phyloP scores from a whole-genome alignment of 2,329 filamentous ascomycete species.

The Drechslerella stenobrocha region DNA sequence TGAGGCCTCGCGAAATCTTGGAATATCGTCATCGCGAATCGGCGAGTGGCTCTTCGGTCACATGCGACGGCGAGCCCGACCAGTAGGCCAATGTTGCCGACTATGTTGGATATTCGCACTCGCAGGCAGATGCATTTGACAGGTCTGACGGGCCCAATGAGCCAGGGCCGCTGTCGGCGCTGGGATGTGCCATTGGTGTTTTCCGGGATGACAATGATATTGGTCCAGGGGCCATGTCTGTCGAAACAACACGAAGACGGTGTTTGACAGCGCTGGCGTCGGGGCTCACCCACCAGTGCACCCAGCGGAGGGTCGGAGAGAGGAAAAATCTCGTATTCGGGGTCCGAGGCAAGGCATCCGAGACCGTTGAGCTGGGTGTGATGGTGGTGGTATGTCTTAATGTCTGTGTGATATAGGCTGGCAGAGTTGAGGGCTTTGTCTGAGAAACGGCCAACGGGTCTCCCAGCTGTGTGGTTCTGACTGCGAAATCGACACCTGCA shows the following conservation, averaged over 20 bases:
- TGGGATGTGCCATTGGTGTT: no score
- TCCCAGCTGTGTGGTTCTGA: neutral
- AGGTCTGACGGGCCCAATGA: slow-evolving; percentile 45
- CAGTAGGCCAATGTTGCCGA: slow-evolving; percentile 23
- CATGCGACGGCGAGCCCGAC: slow-evolving; percentile 6
- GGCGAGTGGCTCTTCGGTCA: slow-evolving; percentile 23
- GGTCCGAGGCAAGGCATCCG: slow-evolving; percentile 24
- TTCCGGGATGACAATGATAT: slow-evolving; percentile 1
- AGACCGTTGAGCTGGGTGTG: slow-evolving; percentile 30
- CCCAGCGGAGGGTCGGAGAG: neutral
- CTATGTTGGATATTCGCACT: slow-evolving; percentile 2
- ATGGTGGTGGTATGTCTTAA: neutral
- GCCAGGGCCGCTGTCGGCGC: slow-evolving; percentile 24
- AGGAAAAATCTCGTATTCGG: slow-evolving; percentile 45
- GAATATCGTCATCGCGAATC: slow-evolving; percentile 30
- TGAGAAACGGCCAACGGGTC: slow-evolving; percentile 2
- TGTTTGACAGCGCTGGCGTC: neutral
- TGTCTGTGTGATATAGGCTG: neutral
- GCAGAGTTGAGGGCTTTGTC: neutral
- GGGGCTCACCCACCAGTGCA: slow-evolving; percentile 4
- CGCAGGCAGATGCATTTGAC: slow-evolving; percentile 22
- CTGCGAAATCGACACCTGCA: neutral
- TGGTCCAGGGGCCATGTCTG: neutral
- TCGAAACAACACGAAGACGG: neutral
- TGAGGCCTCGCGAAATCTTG: slow-evolving; percentile 9